Conservation (phyloP, 805 yeast genomes). For the Cyberlindnera petersonii region DNA sequence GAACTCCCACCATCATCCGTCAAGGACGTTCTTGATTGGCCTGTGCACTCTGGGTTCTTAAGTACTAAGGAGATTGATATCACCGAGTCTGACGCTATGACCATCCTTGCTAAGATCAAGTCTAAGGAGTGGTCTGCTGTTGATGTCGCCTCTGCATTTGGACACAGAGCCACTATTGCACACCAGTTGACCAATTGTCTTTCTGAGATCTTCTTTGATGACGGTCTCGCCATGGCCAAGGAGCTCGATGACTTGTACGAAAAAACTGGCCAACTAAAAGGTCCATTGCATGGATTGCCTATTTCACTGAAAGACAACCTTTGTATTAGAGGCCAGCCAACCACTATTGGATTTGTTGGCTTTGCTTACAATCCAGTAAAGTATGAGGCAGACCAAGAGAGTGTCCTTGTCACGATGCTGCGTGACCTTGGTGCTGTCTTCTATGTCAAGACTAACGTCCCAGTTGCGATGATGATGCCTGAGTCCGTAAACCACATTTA, state of each 20-base stretch:
- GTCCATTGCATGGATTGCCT: conserved; percentile 69
- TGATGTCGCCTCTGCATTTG: conserved; percentile 50
- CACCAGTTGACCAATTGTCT: conserved; percentile 46
- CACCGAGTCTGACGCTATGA: conserved; percentile 20
- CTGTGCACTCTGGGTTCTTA: conserved; percentile 33
- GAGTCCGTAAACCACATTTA: conserved; percentile 43
- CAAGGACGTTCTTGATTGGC: conserved; percentile 39
- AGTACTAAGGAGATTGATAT: conserved; percentile 34
- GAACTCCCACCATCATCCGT: conserved; percentile 22
- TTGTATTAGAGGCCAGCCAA: conserved; percentile 41
- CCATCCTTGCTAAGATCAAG: conserved; percentile 29
- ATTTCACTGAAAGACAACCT: conserved; percentile 50
- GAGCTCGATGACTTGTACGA: conserved; percentile 48
- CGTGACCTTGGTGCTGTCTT: conserved; percentile 49
- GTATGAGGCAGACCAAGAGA: conserved; percentile 32
- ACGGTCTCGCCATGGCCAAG: conserved; percentile 54
- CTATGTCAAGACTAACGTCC: conserved; percentile 51
- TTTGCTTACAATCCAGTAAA: conserved; percentile 35
- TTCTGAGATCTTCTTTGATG: conserved; percentile 43
- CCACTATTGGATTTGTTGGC: conserved; percentile 48
- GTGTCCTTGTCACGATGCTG: conserved; percentile 38
- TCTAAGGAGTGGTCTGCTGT: conserved; percentile 35
- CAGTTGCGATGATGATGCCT: conserved; percentile 47
- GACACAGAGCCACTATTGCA: conserved; percentile 55
- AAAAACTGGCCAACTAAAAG: conserved; percentile 47